phyloP scores from a whole-genome alignment of 2,329 filamentous ascomycete genomes.

The Helicocarpus griseus region DNA sequence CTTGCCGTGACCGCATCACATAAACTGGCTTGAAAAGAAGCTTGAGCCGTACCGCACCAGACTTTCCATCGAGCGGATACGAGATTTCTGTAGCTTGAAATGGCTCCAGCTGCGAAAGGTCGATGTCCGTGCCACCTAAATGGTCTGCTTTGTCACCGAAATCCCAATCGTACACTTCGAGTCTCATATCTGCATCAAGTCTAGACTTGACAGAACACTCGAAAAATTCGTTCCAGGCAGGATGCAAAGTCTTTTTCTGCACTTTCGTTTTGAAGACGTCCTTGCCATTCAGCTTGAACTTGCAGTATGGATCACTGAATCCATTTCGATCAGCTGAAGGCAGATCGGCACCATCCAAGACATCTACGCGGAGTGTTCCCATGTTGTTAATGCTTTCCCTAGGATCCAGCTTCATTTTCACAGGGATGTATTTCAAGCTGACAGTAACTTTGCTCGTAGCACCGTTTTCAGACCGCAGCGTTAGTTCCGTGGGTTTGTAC shows the following conservation, averaged over 20 bases:
- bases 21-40: conserved; percentile 91
- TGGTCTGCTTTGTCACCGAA: conserved; percentile 92
- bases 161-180: conserved; percentile 89
- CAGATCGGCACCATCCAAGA: conserved; percentile 77
- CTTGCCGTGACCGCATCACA: conserved; percentile 74
- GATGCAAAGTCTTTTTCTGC: conserved; percentile 92
- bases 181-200: conserved; percentile 71
- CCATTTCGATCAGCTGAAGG: conserved; percentile 92
- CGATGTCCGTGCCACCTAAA: conserved; percentile 67
- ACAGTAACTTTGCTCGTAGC: conserved; percentile 72
- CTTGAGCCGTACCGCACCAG: conserved; percentile 69
- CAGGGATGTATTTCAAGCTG: conserved; percentile 87
- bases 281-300: conserved; percentile 81
- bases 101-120: conserved; percentile 70
- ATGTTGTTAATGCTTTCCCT: conserved; percentile 99
- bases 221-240: conserved; percentile 94
- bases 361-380: conserved; percentile 86
- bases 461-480: conserved; percentile 69
- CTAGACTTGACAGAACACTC: conserved; percentile 73
- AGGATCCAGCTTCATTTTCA: conserved; percentile 87
- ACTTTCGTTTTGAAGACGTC: conserved; percentile 92
- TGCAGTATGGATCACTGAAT: conserved; percentile 94
- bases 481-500: conserved; percentile 82
- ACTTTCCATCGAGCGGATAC: conserved; percentile 77
- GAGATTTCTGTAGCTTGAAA: conserved; percentile 70